Evolutionary conservation across 257 asterid species (phyloP).

Genomic region (Nicotiana attenuata): DNA sequence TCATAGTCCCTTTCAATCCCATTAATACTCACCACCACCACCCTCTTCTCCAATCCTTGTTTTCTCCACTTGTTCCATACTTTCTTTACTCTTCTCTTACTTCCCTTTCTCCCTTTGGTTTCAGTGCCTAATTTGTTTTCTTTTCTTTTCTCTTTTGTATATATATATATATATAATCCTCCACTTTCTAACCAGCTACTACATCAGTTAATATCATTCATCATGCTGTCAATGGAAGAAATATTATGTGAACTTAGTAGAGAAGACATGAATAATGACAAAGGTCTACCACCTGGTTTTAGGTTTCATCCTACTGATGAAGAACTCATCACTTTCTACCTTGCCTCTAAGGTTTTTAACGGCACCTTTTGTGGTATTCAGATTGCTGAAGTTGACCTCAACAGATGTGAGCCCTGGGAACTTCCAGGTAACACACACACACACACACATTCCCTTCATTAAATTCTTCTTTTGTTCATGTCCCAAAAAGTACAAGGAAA

Average conservation of each 20-base stretch:
- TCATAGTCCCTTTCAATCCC: conserved; percentile 30
- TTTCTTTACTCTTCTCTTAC: not conserved
- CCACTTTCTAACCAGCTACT: not conserved
- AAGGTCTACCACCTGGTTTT: conserved; percentile 74
- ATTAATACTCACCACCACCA: not conserved
- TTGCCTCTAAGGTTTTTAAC: conserved; percentile 67
- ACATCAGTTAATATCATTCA: not conserved
- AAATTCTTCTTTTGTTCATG: not conserved
- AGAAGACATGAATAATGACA: conserved; percentile 31
- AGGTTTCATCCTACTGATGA: conserved; percentile 86
- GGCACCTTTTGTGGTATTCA: conserved; percentile 37
- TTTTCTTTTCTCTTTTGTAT: not conserved
- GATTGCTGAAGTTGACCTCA: conserved; percentile 77
- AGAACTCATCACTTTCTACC: conserved; percentile 68
- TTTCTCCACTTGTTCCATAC: not conserved
- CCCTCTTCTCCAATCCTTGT: not conserved
- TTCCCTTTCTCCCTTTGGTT: conserved; percentile 17
- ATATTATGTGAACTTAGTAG: conserved; percentile 53
- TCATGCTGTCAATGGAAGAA: conserved; percentile 59
- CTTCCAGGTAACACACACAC: conserved; percentile 52
- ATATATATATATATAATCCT: not conserved
- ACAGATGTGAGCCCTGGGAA: conserved; percentile 84
- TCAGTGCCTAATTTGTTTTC: conserved; percentile 17
- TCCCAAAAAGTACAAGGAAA: not conserved
- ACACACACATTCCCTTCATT: not conserved